These are phyloP conservation scores for Mortierella polycephala DNA, from an alignment of 371 early-diverging fungal species.

Conservation along the genomic window DNA sequence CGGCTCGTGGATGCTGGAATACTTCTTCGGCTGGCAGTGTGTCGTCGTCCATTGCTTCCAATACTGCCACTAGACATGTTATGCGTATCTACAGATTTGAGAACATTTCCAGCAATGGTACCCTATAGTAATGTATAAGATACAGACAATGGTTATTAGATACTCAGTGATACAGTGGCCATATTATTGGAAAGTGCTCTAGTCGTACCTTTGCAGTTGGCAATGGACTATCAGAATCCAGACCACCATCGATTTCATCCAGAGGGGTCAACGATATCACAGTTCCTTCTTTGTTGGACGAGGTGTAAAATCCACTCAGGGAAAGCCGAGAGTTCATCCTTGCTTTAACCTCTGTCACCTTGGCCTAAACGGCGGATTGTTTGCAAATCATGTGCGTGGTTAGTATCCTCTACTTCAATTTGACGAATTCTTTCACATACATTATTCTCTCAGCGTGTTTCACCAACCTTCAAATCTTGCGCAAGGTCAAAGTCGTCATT, in stretches of 20 bases:
- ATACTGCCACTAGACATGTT: slow-evolving; percentile 15
- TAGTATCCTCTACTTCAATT: no score
- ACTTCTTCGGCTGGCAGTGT: slow-evolving; percentile 21
- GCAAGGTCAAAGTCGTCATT: slow-evolving; percentile 82
- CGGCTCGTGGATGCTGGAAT: slow-evolving; percentile 10
- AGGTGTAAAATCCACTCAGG: slow-evolving; percentile 18
- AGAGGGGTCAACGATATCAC: slow-evolving; percentile 13
- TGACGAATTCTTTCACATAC: no score
- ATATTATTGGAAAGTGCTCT: background rate
- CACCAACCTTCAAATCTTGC: slow-evolving; percentile 70
- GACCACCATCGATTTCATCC: background rate
- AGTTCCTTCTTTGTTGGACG: slow-evolving; percentile 1
- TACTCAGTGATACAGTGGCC: background rate
- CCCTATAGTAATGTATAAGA: slow-evolving; percentile 7
- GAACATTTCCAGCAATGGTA: slow-evolving; percentile 5
- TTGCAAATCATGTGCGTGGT: background rate
- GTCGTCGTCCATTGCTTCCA: slow-evolving; percentile 6
- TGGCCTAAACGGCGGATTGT: slow-evolving; percentile 13
- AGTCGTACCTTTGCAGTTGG: slow-evolving; percentile 14
- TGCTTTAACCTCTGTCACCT: slow-evolving; percentile 27
- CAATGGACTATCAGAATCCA: background rate
- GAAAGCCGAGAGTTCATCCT: slow-evolving; percentile 24
- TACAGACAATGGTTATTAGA: background rate
- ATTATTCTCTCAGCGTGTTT: no score
- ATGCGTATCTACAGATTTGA: slow-evolving; percentile 2